A percentile compares a stretch with the other conserved stretches of the same genome.
phyloP scores from a whole-genome alignment of 2,329 filamentous ascomycete species.

The Ophiobolus disseminans region DNA sequence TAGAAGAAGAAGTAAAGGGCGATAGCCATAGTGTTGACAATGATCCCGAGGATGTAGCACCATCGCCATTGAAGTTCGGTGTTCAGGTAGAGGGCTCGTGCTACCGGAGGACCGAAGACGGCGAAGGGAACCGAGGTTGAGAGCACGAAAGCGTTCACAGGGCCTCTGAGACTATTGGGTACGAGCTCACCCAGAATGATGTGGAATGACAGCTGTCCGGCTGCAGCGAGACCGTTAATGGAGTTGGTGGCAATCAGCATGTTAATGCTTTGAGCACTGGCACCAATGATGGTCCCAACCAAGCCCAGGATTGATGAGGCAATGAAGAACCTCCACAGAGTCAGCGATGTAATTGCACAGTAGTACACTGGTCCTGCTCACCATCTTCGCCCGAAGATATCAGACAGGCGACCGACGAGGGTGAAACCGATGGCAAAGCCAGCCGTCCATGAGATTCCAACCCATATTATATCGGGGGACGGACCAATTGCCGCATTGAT shows the following conservation, averaged over 20 bases:
- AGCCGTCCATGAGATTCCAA: conserved; percentile 44
- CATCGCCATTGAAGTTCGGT: conserved; percentile 43
- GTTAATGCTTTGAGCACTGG: conserved; percentile 42
- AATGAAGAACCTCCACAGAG: conserved; percentile 40
- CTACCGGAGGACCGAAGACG: conserved; percentile 41
- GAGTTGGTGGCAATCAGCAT: conserved; percentile 40
- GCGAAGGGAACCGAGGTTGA: conserved; percentile 40
- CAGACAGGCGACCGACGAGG: conserved; percentile 47
- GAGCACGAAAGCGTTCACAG: conserved; percentile 46
- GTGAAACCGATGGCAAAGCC: conserved; percentile 48
- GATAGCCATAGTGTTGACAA: conserved; percentile 38
- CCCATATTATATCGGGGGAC: conserved; percentile 48
- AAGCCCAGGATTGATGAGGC: conserved; percentile 41
- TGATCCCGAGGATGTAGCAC: conserved; percentile 40
- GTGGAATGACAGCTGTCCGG: conserved; percentile 50
- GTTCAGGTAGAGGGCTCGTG: conserved; percentile 38
- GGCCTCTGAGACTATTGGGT: conserved; percentile 39
- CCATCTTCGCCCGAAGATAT: conserved; percentile 49
- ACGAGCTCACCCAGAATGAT: conserved; percentile 50
- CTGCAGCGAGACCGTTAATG: conserved; percentile 49
- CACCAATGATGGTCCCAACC: conserved; percentile 47
- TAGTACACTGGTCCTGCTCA: neutral
- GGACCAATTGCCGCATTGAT: conserved; percentile 51
- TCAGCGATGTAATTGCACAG: neutral
- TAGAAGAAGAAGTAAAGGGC: conserved; percentile 48